Evolutionary conservation across 2,329 filamentous ascomycete genomes (phyloP).

Genomic region (Aspergillus brasiliensis): DNA sequence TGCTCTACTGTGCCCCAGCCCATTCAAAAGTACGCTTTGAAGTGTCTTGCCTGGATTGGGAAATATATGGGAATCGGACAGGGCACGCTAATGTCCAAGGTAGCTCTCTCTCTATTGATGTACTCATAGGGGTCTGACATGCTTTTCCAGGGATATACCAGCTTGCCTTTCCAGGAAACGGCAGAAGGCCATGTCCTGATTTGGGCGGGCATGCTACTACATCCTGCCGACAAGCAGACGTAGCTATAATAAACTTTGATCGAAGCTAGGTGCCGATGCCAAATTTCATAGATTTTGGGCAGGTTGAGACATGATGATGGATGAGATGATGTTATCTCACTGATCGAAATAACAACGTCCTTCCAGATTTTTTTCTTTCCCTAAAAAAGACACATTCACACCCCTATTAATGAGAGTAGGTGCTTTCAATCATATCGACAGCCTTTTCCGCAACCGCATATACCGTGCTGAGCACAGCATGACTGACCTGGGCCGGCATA

Average conservation of each 20-base stretch:
- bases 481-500: too few species aligned
- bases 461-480: too few species aligned
- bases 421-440: too few species aligned
- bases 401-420: too few species aligned
- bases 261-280: too few species aligned
- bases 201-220: not conserved
- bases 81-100: not conserved
- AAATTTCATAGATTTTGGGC: too few species aligned
- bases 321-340: too few species aligned
- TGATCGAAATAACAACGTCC: too few species aligned
- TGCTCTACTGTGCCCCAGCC: not conserved
- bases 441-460: too few species aligned
- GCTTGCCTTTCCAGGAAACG: not conserved
- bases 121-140: not conserved
- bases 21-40: not conserved
- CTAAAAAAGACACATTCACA: too few species aligned
- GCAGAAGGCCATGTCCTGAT: not conserved
- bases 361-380: too few species aligned
- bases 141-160: not conserved
- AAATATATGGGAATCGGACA: not conserved
- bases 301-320: too few species aligned
- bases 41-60: conserved; percentile 7
- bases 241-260: not conserved
- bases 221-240: not conserved
- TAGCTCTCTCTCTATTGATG: not conserved